Base-by-base conservation (phyloP, 2,329 filamentous ascomycete species). In the Hirsutella thompsonii region DNA sequence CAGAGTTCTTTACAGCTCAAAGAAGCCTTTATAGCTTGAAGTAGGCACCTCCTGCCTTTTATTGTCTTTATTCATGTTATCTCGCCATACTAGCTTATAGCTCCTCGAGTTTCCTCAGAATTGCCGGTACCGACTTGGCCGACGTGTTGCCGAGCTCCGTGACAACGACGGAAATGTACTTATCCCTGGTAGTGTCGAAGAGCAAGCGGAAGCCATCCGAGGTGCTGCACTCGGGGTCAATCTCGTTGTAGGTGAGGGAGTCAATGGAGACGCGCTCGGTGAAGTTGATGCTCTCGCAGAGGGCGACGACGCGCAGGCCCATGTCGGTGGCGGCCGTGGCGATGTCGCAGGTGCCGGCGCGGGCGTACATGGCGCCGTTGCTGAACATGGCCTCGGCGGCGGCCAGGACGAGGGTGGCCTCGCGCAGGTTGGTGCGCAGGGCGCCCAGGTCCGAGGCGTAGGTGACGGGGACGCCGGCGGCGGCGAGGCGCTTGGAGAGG, bases 281-380 rank as follows among this genome's bases (percentile, higher is more conserved):
- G 59, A 96, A 95, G 63, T 96, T 98, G 65, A 96, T 81, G 4
- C 83, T 92, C 66, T 96, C 90, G 60, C 87, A 94, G 44, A 93
- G 83, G 3, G 93, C 86, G 28, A 93, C 80, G 44, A 96, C 86
- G 1, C 85, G 83, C 30, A 89, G 76, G 43, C 82, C 80, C 18
- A 79, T 70, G 42, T 83, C 77, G 39, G 81, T 77, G 5, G 89
- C 90, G 34, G 83, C 79, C 68, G 92, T 83, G 16, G 90, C 89
- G 9, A 96, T 74, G 44, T 92, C 76, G 20, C 85, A 86, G 3
- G 89, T 94, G 45, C 92, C 92, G 9, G 87, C 79, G 18, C 88
- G 79, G 4, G 84, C 90, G 61, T 93, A 94, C 51, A 98, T 73
- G 28, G 85, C 76, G 8, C 92, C 92, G 60, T 96, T 96, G 50